Base-by-base conservation (phyloP, 805 yeast genomes). In the Yarrowia phangngaensis region DNA sequence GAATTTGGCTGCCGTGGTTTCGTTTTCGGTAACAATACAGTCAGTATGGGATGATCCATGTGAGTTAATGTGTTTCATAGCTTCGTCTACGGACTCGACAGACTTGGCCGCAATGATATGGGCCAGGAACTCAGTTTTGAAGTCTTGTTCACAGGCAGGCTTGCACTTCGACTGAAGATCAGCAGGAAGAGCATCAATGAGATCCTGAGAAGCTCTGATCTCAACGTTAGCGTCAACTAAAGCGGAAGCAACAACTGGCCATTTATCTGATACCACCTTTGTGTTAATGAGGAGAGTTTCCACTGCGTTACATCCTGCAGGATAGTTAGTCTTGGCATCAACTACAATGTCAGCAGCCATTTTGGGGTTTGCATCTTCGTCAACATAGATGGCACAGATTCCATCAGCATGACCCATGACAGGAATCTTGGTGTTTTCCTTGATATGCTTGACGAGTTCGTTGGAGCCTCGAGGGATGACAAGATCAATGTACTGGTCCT, bases 381-480 rank as follows among this genome's bases (percentile, higher is more conserved):
- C 95, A 19, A 90, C 72, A 59, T 78, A 92, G 6, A 90, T 77
- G 2, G 97, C 80, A 67, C 98, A 92, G 53, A 90, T 82, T 36
- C 99, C 99, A 66, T 92, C 97, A 7, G 99, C 98, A 64, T 92
- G 99, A 51, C 99, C 99, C 62, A 92, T 69, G 6, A 92, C 98
- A 4, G 99, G 97, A 58, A 92, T 94, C 64, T 87, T 87, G 17
- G 98, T 90, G 62, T 78, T 78, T 19, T 76, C 74, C 67, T 94
- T 92, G 64, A 92, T 89, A 63, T 74, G 79, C 57, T 85, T 77
- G 30, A 92, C 99, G 52, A 92, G 74, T 55, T 80, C 90, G 60
- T 92, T 92, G 20, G 95, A 85, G n/a, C 99, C 99, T 60, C 99
- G 77, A 53, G 99, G 99, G 59, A 92, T 87, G 16, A 92, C 98